Conservation (phyloP, 768 basidiomycete genomes). For the Erythrobasidium yunnanense region DNA sequence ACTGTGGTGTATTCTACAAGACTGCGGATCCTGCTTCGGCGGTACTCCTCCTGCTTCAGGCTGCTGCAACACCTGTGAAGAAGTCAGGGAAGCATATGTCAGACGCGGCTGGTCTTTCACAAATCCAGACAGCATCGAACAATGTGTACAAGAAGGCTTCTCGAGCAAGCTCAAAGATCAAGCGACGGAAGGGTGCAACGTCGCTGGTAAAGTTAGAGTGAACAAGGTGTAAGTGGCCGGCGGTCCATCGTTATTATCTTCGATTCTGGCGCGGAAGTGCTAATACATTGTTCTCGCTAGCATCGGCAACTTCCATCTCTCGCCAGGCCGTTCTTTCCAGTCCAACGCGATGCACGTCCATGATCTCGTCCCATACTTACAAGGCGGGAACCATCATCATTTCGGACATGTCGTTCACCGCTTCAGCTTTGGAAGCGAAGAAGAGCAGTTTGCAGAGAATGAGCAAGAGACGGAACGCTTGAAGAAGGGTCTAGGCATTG, state of each 20-base stretch:
- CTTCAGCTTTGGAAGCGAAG: conserved; percentile 58
- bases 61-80: conserved; percentile 94
- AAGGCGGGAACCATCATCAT: conserved; percentile 77
- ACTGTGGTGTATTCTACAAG: conserved; percentile 40
- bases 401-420: conserved; percentile 79
- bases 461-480: conserved; percentile 38
- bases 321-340: conserved; percentile 92
- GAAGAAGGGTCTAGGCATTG: conserved; percentile 58
- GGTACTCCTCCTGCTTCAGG: conserved; percentile 59
- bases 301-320: conserved; percentile 85
- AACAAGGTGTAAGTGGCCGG: conserved; percentile 61
- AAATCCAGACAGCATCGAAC: conserved; percentile 81
- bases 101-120: conserved; percentile 90
- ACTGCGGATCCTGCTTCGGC: conserved; percentile 95
- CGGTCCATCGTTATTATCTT: not conserved
- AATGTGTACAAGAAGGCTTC: conserved; percentile 94
- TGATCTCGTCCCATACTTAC: conserved; percentile 87
- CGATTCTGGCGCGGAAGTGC: not conserved
- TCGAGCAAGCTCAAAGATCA: conserved; percentile 84
- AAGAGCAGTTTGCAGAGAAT: conserved; percentile 34
- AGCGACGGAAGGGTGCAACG: conserved; percentile 84
- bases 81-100: conserved; percentile 79
- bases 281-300: not conserved
- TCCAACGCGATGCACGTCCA: conserved; percentile 64
- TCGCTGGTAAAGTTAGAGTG: conserved; percentile 78